phyloP scores from a whole-genome alignment of 371 early-diverging fungal genomes.

The Parasitella parasitica region DNA sequence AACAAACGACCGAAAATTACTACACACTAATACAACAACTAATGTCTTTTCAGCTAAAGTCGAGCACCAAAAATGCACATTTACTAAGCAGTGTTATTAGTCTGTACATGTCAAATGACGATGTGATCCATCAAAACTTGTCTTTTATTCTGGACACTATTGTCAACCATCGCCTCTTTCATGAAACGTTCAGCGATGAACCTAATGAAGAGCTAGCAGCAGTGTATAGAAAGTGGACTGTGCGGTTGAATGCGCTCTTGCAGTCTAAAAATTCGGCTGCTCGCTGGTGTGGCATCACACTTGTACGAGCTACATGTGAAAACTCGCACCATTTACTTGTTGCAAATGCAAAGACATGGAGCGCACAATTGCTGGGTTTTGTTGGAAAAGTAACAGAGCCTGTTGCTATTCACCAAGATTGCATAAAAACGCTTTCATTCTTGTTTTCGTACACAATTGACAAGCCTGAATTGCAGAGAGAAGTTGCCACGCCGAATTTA shows the following conservation, averaged over 20 bases:
- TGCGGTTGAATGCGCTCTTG: conserved; percentile 55
- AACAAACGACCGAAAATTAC: background rate
- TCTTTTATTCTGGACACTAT: conserved; percentile 53
- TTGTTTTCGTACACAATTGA: conserved; percentile 51
- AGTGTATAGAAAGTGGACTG: conserved; percentile 54
- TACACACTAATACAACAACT: background rate
- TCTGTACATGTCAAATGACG: conserved; percentile 29
- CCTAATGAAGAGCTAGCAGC: conserved; percentile 17
- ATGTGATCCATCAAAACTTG: conserved; percentile 22
- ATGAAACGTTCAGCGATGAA: conserved; percentile 16
- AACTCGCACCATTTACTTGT: conserved; percentile 46
- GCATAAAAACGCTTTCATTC: conserved; percentile 47
- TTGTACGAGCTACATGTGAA: conserved; percentile 53
- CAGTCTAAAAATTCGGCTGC: conserved; percentile 55
- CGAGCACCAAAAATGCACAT: conserved; percentile 9
- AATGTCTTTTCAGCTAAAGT: conserved; percentile 20
- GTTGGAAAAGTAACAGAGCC: conserved; percentile 53
- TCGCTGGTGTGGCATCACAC: conserved; percentile 56
- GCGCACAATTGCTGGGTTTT: conserved; percentile 33
- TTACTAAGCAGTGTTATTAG: conserved; percentile 18
- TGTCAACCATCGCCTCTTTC: conserved; percentile 42
- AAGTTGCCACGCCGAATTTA: conserved; percentile 53
- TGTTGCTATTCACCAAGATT: conserved; percentile 32
- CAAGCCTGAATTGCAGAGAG: conserved; percentile 60
- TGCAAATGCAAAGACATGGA: conserved; percentile 48